phyloP scores from a whole-genome alignment of 2,329 filamentous ascomycete species.

The Davidsoniella neocaledoniae region DNA sequence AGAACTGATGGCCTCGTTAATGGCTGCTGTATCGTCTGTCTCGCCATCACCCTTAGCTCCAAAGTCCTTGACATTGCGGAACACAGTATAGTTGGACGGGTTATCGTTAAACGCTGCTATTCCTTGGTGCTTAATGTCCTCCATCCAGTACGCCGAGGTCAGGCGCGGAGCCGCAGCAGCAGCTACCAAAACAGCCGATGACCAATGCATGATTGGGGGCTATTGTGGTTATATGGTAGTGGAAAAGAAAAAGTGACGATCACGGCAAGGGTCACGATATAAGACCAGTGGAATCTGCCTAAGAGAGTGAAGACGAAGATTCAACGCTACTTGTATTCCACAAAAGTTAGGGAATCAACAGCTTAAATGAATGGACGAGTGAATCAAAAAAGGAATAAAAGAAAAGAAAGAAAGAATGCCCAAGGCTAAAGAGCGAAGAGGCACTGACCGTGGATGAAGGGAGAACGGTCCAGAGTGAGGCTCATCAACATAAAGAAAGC shows the following conservation, averaged over 20 bases:
- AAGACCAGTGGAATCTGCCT: no score
- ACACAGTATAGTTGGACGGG: conserved; percentile 24
- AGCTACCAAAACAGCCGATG: not conserved
- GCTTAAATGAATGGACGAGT: no score
- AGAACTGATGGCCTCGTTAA: conserved; percentile 21
- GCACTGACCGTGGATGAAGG: no score
- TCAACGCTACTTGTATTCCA: no score
- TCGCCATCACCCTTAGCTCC: conserved; percentile 24
- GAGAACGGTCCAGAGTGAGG: no score
- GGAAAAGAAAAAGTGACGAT: not conserved
- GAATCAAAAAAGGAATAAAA: no score
- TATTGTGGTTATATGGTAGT: not conserved
- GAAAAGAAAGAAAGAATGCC: no score
- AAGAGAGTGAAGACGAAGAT: no score
- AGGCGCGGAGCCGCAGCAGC: not conserved
- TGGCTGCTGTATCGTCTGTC: conserved; percentile 22
- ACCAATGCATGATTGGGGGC: conserved; percentile 1
- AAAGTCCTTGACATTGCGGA: conserved; percentile 31
- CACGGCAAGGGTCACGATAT: not conserved
- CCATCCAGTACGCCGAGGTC: conserved; percentile 24
- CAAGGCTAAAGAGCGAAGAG: no score
- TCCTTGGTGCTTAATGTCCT: conserved; percentile 29
- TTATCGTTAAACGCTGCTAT: conserved; percentile 29
- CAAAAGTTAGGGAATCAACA: no score
- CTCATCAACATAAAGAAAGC: no score